Conservation (phyloP, 108 stramenopile genomes). For the Nitzschia sp. region DNA sequence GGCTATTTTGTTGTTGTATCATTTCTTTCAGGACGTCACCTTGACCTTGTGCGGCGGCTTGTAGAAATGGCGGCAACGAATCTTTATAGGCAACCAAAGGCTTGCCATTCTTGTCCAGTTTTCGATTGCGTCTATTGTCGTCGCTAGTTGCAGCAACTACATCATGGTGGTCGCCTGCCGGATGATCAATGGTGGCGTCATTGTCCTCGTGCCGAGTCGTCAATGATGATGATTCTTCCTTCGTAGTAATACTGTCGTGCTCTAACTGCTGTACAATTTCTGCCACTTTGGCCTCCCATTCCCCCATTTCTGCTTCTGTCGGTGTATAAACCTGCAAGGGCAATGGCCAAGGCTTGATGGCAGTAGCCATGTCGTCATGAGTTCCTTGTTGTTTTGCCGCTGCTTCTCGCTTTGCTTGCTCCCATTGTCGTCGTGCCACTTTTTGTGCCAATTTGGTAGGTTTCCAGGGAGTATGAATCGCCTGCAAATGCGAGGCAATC, state of each 20-base stretch:
- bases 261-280: slow-evolving; percentile 57
- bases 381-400: background rate
- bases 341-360: background rate
- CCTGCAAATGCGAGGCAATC: slow-evolving; percentile 76
- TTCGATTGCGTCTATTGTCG: background rate
- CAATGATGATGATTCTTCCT: background rate
- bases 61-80: slow-evolving; percentile 69
- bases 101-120: slow-evolving; percentile 57
- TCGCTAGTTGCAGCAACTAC: background rate
- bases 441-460: slow-evolving; percentile 61
- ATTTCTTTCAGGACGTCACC: slow-evolving; percentile 30
- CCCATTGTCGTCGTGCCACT: slow-evolving; percentile 35
- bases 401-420: slow-evolving; percentile 24
- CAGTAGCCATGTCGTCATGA: background rate
- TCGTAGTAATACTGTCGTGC: background rate
- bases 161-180: background rate
- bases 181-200: slow-evolving; percentile 6
- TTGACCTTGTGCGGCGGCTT: slow-evolving; percentile 73
- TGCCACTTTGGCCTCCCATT: slow-evolving; percentile 66
- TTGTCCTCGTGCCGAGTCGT: background rate
- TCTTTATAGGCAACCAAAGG: slow-evolving; percentile 53
- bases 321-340: slow-evolving; percentile 47
- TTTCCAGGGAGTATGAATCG: slow-evolving; percentile 88
- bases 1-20: slow-evolving; percentile 7
- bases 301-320: slow-evolving; percentile 53